Evolutionary conservation across 352 stramenopile species (phyloP).

Genomic region (Phytophthora chlamydospora): DNA sequence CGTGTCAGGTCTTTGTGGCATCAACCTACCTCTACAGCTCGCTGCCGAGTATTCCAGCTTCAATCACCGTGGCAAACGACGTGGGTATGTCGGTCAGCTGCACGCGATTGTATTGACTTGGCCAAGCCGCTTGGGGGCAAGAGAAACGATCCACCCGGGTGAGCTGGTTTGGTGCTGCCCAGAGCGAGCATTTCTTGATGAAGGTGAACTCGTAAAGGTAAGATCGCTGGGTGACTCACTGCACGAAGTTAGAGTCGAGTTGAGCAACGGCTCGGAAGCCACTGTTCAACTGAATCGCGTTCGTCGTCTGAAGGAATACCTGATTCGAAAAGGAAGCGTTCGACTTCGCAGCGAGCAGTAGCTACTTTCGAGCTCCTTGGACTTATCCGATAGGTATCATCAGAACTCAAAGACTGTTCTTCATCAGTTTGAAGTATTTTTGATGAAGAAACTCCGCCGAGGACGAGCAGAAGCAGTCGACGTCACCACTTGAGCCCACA

Average conservation of each 20-base stretch:
- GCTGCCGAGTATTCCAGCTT: slow-evolving; percentile 53
- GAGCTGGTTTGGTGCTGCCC: slow-evolving; percentile 49
- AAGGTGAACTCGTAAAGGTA: slow-evolving; percentile 43
- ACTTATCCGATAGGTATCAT: slow-evolving; percentile 9
- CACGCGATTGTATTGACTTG: slow-evolving; percentile 53
- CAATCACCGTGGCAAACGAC: slow-evolving; percentile 35
- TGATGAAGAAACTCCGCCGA: slow-evolving; percentile 19
- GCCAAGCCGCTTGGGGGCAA: slow-evolving; percentile 29
- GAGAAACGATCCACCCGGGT: slow-evolving; percentile 33
- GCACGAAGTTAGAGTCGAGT: slow-evolving; percentile 35
- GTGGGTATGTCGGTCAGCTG: slow-evolving; percentile 46
- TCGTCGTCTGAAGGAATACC: slow-evolving; percentile 45
- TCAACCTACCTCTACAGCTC: slow-evolving; percentile 49
- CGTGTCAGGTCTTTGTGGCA: slow-evolving; percentile 48
- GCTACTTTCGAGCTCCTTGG: neutral
- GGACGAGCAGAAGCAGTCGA: slow-evolving; percentile 12
- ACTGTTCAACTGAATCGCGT: slow-evolving; percentile 28
- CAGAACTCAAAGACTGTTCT: slow-evolving; percentile 18
- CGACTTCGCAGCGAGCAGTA: slow-evolving; percentile 27
- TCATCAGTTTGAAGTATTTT: slow-evolving; percentile 22
- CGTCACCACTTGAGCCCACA: slow-evolving; percentile 1
- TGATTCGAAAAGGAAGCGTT: slow-evolving; percentile 44
- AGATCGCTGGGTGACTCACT: slow-evolving; percentile 22
- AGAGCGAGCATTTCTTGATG: neutral
- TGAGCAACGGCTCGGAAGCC: slow-evolving; percentile 18